Percentiles rank a stretch among this genome's conserved stretches.
phyloP scores from a whole-genome alignment of 257 asterid species.

The Lithospermum erythrorhizon region DNA sequence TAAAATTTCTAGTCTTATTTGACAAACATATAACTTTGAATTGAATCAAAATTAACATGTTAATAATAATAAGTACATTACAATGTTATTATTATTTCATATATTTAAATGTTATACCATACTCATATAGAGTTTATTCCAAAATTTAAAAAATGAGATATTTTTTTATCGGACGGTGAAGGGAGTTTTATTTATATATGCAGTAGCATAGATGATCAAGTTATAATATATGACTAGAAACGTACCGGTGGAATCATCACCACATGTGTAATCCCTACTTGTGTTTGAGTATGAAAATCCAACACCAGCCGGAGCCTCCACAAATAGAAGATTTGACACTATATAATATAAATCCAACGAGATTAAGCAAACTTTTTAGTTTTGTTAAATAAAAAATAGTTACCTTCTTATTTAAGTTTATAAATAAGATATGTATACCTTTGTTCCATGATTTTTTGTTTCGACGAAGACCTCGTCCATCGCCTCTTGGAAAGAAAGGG shows the following conservation, averaged over 20 bases:
- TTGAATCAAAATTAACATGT: too few relatives aligned
- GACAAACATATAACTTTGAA: too few relatives aligned
- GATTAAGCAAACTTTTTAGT: not conserved
- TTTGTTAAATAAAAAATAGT: too few relatives aligned
- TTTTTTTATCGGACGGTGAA: too few relatives aligned
- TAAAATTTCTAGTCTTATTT: too few relatives aligned
- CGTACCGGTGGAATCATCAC: constrained; percentile 29
- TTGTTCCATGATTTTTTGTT: constrained; percentile 31
- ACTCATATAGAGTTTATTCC: too few relatives aligned
- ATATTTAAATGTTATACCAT: too few relatives aligned
- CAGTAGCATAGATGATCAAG: too few relatives aligned
- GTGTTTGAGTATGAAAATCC: constrained; percentile 36
- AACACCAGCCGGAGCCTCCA: constrained; percentile 35
- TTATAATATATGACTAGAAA: not conserved
- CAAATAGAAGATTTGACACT: constrained; percentile 30
- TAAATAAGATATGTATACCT: constrained; percentile 11
- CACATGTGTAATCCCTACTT: constrained; percentile 21
- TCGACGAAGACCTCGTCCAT: constrained; percentile 28
- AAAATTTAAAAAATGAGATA: too few relatives aligned
- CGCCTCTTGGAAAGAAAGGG: constrained; percentile 28
- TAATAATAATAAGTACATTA: too few relatives aligned
- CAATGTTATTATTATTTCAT: too few relatives aligned
- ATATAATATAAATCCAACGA: constrained; percentile 1
- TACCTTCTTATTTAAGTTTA: not conserved
- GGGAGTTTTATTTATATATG: too few relatives aligned